Percentiles rank a stretch among this genome's conserved stretches.
phyloP scores from a whole-genome alignment of 2,329 filamentous ascomycete species.

The Penicillium sp. region DNA sequence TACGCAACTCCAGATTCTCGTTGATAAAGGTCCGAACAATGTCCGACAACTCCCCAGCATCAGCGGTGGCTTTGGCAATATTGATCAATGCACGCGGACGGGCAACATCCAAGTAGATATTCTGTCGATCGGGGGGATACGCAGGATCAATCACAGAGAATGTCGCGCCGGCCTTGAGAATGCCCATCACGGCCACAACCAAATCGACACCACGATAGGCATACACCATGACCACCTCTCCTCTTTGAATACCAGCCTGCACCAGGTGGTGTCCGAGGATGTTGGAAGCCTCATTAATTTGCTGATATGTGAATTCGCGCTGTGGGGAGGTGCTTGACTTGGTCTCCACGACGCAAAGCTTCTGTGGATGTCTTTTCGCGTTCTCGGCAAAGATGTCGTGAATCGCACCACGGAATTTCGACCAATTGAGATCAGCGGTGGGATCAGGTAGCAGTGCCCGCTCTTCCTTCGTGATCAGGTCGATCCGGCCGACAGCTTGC shows the following conservation, averaged over 20 bases:
- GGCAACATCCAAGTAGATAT: slow-evolving; percentile 76
- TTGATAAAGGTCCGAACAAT: slow-evolving; percentile 63
- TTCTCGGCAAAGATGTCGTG: slow-evolving; percentile 41
- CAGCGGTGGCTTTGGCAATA: slow-evolving; percentile 65
- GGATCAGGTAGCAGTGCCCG: slow-evolving; percentile 36
- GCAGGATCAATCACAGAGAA: slow-evolving; percentile 66
- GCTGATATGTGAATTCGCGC: slow-evolving; percentile 71
- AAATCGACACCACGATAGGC: slow-evolving; percentile 75
- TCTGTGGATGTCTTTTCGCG: slow-evolving; percentile 62
- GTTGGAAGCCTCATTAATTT: slow-evolving; percentile 82
- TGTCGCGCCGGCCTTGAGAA: slow-evolving; percentile 54
- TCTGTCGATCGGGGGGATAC: slow-evolving; percentile 74
- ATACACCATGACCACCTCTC: slow-evolving; percentile 91
- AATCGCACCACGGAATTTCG: slow-evolving; percentile 41
- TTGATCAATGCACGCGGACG: slow-evolving; percentile 65
- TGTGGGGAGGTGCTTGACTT: slow-evolving; percentile 47
- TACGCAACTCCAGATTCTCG: slow-evolving; percentile 65
- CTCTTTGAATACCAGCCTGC: slow-evolving; percentile 63
- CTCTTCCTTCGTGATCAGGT: slow-evolving; percentile 37
- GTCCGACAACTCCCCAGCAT: slow-evolving; percentile 58
- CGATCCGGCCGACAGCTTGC: slow-evolving; percentile 39
- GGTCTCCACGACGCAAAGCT: slow-evolving; percentile 63
- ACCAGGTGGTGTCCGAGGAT: slow-evolving; percentile 72
- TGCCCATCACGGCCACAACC: slow-evolving; percentile 75
- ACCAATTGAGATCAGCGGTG: slow-evolving; percentile 42